Conservation (phyloP, 2,329 filamentous ascomycete genomes). For the Claviceps sp. region DNA sequence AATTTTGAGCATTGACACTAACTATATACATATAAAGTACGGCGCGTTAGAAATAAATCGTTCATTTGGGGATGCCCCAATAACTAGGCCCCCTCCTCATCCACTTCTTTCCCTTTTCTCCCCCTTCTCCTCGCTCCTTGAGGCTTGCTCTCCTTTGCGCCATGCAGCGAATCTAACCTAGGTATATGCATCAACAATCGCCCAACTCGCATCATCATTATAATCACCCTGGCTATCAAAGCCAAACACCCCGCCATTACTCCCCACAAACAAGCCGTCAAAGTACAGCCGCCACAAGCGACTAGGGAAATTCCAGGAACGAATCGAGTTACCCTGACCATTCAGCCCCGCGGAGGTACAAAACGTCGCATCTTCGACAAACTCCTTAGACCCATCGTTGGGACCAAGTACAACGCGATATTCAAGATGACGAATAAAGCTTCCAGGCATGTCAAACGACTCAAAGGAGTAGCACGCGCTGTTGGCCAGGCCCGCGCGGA, state of each 20-base stretch:
- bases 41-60: too few species aligned
- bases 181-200: neutral
- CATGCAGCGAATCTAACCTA: neutral
- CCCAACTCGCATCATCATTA: conserved; percentile 1
- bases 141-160: neutral
- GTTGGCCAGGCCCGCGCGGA: conserved; percentile 41
- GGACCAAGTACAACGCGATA: conserved; percentile 36
- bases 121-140: too few species aligned
- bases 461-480: conserved; percentile 48
- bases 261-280: neutral
- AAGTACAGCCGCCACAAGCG: conserved; percentile 43
- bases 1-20: too few species aligned
- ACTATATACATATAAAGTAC: too few species aligned
- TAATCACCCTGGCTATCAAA: neutral
- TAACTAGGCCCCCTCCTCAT: too few species aligned
- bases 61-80: too few species aligned
- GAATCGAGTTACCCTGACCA: conserved; percentile 36
- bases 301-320: conserved; percentile 47
- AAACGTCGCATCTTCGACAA: conserved; percentile 50
- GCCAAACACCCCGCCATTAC: neutral
- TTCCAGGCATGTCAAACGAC: conserved; percentile 42
- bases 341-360: conserved; percentile 39
- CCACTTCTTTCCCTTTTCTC: too few species aligned
- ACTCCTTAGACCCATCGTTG: conserved; percentile 41
- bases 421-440: conserved; percentile 42